Conservation (phyloP, 1,284 basidiomycete genomes). For the Prillingera fragicola region DNA sequence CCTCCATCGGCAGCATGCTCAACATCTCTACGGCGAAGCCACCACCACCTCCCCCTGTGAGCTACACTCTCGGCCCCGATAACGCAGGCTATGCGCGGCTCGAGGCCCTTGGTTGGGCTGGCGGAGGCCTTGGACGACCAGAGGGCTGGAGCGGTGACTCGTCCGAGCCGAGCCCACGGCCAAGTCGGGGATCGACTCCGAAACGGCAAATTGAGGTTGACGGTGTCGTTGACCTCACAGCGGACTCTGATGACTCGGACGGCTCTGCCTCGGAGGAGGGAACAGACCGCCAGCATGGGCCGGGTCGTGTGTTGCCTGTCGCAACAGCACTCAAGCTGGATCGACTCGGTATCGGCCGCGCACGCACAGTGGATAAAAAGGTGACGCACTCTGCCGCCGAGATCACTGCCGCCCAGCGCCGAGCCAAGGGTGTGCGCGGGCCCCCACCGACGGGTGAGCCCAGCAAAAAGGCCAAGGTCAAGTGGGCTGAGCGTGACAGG, state of each 20-base stretch:
- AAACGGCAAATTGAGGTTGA: neutral
- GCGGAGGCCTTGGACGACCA: constrained; percentile 39
- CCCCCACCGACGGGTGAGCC: constrained; percentile 13
- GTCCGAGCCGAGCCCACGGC: neutral
- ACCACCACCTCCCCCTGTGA: constrained; percentile 7
- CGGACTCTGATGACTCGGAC: constrained; percentile 2
- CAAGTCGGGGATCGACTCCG: neutral
- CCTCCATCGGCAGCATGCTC: constrained; percentile 32
- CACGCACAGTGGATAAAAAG: constrained; percentile 16
- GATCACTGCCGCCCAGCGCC: constrained; percentile 31
- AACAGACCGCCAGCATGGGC: constrained; percentile 9
- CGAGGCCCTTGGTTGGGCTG: constrained; percentile 36
- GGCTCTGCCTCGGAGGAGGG: neutral
- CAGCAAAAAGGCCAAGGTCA: constrained; percentile 33
- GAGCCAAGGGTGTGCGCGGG: constrained; percentile 16
- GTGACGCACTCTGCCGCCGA: constrained; percentile 39
- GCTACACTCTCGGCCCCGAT: constrained; percentile 41
- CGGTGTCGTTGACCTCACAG: constrained; percentile 17
- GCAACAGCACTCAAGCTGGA: constrained; percentile 43
- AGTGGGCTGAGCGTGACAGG: constrained; percentile 38
- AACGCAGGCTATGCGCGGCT: constrained; percentile 42
- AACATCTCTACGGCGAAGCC: constrained; percentile 14
- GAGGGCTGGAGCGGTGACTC: constrained; percentile 16
- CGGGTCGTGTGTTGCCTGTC: constrained; percentile 39
- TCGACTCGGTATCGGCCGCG: constrained; percentile 32